Base-by-base conservation (phyloP, 371 early-diverging fungal species). In the Circinella minor region DNA sequence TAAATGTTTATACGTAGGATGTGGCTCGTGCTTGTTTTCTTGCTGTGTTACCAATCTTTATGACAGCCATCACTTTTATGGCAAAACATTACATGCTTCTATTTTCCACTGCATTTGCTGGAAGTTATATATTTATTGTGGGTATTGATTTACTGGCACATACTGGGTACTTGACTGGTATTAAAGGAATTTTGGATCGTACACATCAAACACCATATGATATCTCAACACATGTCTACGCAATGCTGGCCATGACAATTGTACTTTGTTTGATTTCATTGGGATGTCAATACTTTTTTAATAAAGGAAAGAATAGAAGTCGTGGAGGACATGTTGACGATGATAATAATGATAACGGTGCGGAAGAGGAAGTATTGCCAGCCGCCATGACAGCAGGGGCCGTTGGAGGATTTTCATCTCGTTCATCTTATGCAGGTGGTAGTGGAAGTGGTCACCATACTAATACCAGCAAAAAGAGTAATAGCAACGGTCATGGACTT, bases 121-220 rank as follows among this genome's bases (percentile, higher is more conserved):
- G 74, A 15, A 69, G 69, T 38, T 74, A 64, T 46, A 43, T 63
- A 8, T 67, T 74, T 39, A 57, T 70, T 14, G 36, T 74, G 3
- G 74, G 70, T 11, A 66, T 67, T 37, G 74, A 74, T 36, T 36
- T 74, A 10, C 61, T 67, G 17, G 70, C 69, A 14, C 73, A 66
- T 49, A 73, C 73, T 20, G 69, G 69, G 4, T 69, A 69, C 46
- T n/a, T 69, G 36, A 49, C 69, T 8, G 73, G 73, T 7, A 66
- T 73, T 36, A 64, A 43, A 13, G 17, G 55, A 0, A 48, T 73
- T 0, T n/a, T 73, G 63, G 70, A 73, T 51, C 67, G 47, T 14
- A 65, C 63, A 5, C 67, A 73, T 59, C 3, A 47, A 14, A 46
- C 66, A 3, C 63, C 37, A 14, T 73, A 73, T 43, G 20, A 18